Evolutionary conservation across 805 yeast species (phyloP).

Genomic region (Barnettozyma sp.): DNA sequence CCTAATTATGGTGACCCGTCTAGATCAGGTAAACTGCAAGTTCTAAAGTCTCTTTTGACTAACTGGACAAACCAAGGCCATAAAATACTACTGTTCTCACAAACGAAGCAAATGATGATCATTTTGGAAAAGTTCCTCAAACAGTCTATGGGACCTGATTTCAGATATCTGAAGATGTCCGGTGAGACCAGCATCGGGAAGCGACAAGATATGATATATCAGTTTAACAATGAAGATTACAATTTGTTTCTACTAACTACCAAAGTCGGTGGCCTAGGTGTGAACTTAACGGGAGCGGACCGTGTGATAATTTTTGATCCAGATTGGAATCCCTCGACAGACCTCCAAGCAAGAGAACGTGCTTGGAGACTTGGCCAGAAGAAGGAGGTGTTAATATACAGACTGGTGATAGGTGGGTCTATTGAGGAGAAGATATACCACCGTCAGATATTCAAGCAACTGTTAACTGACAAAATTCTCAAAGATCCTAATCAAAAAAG

Average conservation of each 20-base stretch:
- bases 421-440: slow-evolving; percentile 97
- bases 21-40: slow-evolving; percentile 87
- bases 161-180: slow-evolving; percentile 79
- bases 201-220: slow-evolving; percentile 76
- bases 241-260: slow-evolving; percentile 82
- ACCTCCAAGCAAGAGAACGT: slow-evolving; percentile 91
- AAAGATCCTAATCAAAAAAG: slow-evolving; percentile 93
- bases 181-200: slow-evolving; percentile 79
- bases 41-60: slow-evolving; percentile 63
- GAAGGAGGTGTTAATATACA: slow-evolving; percentile 81
- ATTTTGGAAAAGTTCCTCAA: slow-evolving; percentile 66
- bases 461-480: slow-evolving; percentile 84
- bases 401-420: slow-evolving; percentile 90
- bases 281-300: slow-evolving; percentile 91
- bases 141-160: slow-evolving; percentile 28
- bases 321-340: slow-evolving; percentile 98
- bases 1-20: slow-evolving; percentile 46
- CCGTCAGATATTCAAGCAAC: slow-evolving; percentile 92
- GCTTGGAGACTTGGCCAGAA: slow-evolving; percentile 98
- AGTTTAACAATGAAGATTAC: slow-evolving; percentile 56
- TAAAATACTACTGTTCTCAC: slow-evolving; percentile 81
- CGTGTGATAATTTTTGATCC: slow-evolving; percentile 93
- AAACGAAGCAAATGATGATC: slow-evolving; percentile 89
- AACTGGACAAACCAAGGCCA: slow-evolving; percentile 76
- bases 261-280: slow-evolving; percentile 93